These are phyloP conservation scores for Smittium culicis DNA, from an alignment of 371 early-diverging fungal genomes.

Conservation along the genomic window DNA sequence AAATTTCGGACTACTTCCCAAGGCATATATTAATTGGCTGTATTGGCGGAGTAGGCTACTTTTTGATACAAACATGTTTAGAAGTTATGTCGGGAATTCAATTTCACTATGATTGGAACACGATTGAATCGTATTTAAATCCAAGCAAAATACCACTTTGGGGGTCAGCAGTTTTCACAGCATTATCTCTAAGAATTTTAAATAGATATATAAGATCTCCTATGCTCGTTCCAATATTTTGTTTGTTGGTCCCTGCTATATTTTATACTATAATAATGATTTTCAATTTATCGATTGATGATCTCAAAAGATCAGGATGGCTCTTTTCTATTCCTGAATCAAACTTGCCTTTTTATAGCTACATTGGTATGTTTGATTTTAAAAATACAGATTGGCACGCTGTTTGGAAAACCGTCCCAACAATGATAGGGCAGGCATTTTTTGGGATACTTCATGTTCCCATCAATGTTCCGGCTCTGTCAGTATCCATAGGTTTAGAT, in stretches of 20 bases:
- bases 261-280: conserved; percentile 56
- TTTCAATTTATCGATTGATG: conserved; percentile 42
- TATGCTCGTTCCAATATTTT: conserved; percentile 74
- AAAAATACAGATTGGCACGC: conserved; percentile 59
- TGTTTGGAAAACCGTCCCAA: conserved; percentile 59
- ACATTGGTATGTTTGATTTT: conserved; percentile 64
- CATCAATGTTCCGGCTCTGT: conserved; percentile 80
- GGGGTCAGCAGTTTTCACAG: conserved; percentile 54
- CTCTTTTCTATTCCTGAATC: conserved; percentile 64
- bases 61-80: conserved; percentile 77
- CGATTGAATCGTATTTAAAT: conserved; percentile 42
- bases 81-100: conserved; percentile 68
- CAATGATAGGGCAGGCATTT: conserved; percentile 82
- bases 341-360: conserved; percentile 66
- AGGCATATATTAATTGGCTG: conserved; percentile 86
- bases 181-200: conserved; percentile 47
- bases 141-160: conserved; percentile 53
- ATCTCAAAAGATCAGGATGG: conserved; percentile 65
- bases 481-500: conserved; percentile 73
- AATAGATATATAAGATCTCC: conserved; percentile 40
- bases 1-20: too few relatives aligned
- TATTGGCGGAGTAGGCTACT: conserved; percentile 90
- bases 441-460: conserved; percentile 94
- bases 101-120: conserved; percentile 36
- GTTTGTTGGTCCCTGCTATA: conserved; percentile 54